Percentiles rank a stretch among this genome's conserved stretches.
Evolutionary conservation across 805 yeast genomes (phyloP).

Genomic region (Candida andamanensis): DNA sequence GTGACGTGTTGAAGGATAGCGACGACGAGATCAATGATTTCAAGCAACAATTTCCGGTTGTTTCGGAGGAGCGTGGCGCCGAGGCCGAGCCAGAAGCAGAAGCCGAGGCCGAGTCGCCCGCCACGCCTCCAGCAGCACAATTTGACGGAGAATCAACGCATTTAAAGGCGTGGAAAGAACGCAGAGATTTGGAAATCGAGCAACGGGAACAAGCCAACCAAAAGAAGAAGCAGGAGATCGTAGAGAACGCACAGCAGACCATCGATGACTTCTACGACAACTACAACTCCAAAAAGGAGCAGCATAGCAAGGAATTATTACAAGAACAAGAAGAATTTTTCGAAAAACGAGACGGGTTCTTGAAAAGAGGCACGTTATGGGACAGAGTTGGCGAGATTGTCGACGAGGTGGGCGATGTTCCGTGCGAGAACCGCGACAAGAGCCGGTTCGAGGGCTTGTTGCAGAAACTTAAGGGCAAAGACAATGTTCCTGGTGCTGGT

Average conservation of each 20-base stretch:
- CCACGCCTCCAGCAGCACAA: conserved; percentile 11
- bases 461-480: conserved; percentile 61
- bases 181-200: conserved; percentile 71
- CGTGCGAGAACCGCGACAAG: conserved; percentile 54
- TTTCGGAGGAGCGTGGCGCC: conserved; percentile 29
- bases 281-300: conserved; percentile 79
- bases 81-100: conserved; percentile 15
- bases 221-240: conserved; percentile 59
- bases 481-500: conserved; percentile 71
- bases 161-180: conserved; percentile 69
- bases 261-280: conserved; percentile 90
- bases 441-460: conserved; percentile 64
- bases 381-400: conserved; percentile 53
- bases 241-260: conserved; percentile 72
- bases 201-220: conserved; percentile 72
- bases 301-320: conserved; percentile 55
- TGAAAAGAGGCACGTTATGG: conserved; percentile 50
- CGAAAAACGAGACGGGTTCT: conserved; percentile 65
- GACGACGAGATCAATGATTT: conserved; percentile 52
- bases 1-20: conserved; percentile 37
- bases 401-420: conserved; percentile 36
- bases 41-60: conserved; percentile 62
- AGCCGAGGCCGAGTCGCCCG: conserved; percentile 33
- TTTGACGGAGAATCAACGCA: conserved; percentile 46
- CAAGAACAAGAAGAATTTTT: conserved; percentile 68